Base-by-base conservation (phyloP, 2,329 filamentous ascomycete species). In the Cercospora sesami region DNA sequence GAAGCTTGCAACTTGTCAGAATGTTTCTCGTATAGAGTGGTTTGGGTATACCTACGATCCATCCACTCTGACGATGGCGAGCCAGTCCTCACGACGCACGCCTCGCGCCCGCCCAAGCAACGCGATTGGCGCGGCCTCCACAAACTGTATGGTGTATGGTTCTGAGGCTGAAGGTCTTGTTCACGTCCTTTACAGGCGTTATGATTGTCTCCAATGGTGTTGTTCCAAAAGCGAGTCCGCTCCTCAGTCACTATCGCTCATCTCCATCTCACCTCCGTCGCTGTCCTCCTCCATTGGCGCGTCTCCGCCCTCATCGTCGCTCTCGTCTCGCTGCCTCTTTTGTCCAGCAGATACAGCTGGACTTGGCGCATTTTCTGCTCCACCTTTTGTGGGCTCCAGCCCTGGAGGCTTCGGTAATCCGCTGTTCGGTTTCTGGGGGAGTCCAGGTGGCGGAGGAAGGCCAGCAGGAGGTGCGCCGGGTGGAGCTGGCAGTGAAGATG, bases 171-270 rank as follows among this genome's bases (percentile, higher is more conserved):
- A 16, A 16, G 12, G 18, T 51, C 21, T 3, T 4, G 10, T 51
- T 14, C 21, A 4, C 45, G 18, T 16, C 45, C 12, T 51, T 26
- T 16, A 14, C 14, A 23, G 21, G 21, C 45, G 18, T 6, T 21
- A 51, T 21, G 21, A 28, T 28, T 33, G 53, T 53, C 23, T 42
- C 6, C 26, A 14, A 21, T 16, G 14, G 16, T 60, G 14, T 23
- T 51, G 21, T n/a, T 23, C 10, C 26, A n/a, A 51, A 31, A 33
- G 1, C n/a, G 4, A 63, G 28, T 28, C 48, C 28, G 51, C 28
- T 30, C 16, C 67, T 74, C 71, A 77, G 62, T 85, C 87, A 73
- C 92, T 91, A 75, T 92, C 90, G 67, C 89, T 91, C 74, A 92
- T 90, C 72, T 91, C 85, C 86, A 87, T 87, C 65, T 82, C 83